Conservation (phyloP, 305 asterid genomes). For the Ilex paraguariensis region DNA sequence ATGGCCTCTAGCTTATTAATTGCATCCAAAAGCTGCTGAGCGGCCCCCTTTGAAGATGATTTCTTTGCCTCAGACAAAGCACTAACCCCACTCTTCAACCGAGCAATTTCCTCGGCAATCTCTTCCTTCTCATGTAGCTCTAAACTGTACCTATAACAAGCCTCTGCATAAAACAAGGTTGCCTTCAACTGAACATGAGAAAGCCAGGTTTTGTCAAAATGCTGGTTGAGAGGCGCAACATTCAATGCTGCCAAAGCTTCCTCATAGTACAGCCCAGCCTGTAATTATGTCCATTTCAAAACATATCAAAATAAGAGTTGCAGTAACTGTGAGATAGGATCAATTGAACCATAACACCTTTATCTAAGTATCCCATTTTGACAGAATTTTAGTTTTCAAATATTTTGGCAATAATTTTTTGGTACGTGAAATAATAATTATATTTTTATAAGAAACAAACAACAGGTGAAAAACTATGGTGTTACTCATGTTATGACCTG, state of each 20-base stretch:
- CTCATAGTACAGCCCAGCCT: constrained; percentile 92
- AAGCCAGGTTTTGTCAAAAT: constrained; percentile 88
- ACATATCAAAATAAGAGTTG: neutral
- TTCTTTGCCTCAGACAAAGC: constrained; percentile 73
- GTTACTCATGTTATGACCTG: too few relatives aligned
- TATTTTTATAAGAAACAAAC: neutral
- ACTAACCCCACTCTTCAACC: constrained; percentile 77
- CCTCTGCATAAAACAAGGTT: constrained; percentile 88
- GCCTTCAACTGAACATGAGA: constrained; percentile 94
- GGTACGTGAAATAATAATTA: neutral
- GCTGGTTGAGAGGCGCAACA: constrained; percentile 79
- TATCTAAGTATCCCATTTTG: neutral
- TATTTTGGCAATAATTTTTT: neutral
- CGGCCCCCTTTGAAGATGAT: constrained; percentile 75
- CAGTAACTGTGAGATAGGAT: neutral
- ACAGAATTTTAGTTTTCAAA: neutral
- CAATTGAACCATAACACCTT: neutral
- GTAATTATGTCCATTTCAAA: constrained; percentile 16
- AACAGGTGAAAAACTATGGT: too few relatives aligned
- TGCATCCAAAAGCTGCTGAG: constrained; percentile 85
- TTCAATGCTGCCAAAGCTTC: constrained; percentile 77
- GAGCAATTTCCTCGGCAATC: constrained; percentile 95
- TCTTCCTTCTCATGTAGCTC: constrained; percentile 96
- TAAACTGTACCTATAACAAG: constrained; percentile 84
- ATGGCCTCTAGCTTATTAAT: constrained; percentile 63